Conservation (phyloP, 2,329 filamentous ascomycete species). For the Phialocephala subalpina region DNA sequence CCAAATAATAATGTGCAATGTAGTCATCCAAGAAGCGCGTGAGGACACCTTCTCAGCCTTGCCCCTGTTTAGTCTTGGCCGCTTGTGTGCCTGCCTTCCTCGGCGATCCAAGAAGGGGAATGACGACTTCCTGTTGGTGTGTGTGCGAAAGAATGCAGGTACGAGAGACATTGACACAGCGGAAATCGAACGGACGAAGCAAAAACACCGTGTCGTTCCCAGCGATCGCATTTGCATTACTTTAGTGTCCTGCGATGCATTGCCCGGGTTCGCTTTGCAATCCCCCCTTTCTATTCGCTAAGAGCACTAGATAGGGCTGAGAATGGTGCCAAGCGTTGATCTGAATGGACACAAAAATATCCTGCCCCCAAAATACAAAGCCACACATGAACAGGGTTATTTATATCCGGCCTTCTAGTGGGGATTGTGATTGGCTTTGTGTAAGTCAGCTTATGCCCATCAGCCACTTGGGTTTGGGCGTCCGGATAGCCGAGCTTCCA, state of each 20-base stretch:
- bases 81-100: not conserved
- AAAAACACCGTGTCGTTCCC: constrained; percentile 1
- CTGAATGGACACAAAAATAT: too few relatives aligned
- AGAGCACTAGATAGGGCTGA: not conserved
- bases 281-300: not conserved
- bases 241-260: not conserved
- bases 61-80: not conserved
- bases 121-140: not conserved
- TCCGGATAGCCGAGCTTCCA: too few relatives aligned
- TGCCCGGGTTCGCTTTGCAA: not conserved
- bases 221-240: constrained; percentile 5
- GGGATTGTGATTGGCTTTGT: too few relatives aligned
- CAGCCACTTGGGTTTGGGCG: too few relatives aligned
- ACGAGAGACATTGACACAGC: not conserved
- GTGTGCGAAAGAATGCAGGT: not conserved
- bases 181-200: not conserved
- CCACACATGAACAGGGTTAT: too few relatives aligned
- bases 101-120: not conserved
- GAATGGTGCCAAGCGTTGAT: too few relatives aligned
- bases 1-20: not conserved
- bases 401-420: too few relatives aligned
- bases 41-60: not conserved
- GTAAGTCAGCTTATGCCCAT: too few relatives aligned
- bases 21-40: not conserved
- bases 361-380: too few relatives aligned